Evolutionary conservation across 129 eudicot genomes (phyloP).

Genomic region (Solidago caesia): DNA sequence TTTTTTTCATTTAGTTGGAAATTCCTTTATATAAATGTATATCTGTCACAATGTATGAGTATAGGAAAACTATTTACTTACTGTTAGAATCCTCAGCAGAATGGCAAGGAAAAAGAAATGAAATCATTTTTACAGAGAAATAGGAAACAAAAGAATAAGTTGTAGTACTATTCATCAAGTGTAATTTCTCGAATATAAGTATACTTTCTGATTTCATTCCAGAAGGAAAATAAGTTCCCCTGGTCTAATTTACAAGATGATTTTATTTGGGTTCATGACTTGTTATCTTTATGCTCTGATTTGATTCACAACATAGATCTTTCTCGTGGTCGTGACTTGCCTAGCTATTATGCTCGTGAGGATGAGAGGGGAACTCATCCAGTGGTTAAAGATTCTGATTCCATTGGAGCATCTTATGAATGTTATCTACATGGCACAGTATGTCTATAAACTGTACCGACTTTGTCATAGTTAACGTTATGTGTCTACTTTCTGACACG

Average conservation of each 20-base stretch:
- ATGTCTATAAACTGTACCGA: slow-evolving; percentile 20
- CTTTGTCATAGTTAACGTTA: background rate
- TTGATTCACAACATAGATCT: slow-evolving; percentile 41
- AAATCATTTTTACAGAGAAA: too few relatives aligned
- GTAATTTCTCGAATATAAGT: too few relatives aligned
- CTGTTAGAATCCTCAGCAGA: too few relatives aligned
- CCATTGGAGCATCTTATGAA: slow-evolving; percentile 81
- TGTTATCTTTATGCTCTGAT: slow-evolving; percentile 6
- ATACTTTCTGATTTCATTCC: too few relatives aligned
- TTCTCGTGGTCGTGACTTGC: slow-evolving; percentile 59
- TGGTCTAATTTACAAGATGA: slow-evolving; percentile 9
- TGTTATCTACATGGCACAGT: slow-evolving; percentile 67
- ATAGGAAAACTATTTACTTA: too few relatives aligned
- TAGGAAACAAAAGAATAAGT: too few relatives aligned
- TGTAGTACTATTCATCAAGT: too few relatives aligned
- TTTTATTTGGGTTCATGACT: background rate
- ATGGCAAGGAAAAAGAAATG: too few relatives aligned
- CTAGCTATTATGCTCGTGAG: slow-evolving; percentile 48
- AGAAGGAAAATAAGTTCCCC: too few relatives aligned
- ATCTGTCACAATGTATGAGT: too few relatives aligned
- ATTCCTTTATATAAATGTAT: too few relatives aligned
- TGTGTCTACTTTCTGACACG: slow-evolving; percentile 23
- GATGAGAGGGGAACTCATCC: slow-evolving; percentile 51
- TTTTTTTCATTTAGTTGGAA: too few relatives aligned
- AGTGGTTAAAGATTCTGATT: slow-evolving; percentile 59